Conservation (phyloP, 192 early-diverging fungal genomes). For the Backusella australiensis region DNA sequence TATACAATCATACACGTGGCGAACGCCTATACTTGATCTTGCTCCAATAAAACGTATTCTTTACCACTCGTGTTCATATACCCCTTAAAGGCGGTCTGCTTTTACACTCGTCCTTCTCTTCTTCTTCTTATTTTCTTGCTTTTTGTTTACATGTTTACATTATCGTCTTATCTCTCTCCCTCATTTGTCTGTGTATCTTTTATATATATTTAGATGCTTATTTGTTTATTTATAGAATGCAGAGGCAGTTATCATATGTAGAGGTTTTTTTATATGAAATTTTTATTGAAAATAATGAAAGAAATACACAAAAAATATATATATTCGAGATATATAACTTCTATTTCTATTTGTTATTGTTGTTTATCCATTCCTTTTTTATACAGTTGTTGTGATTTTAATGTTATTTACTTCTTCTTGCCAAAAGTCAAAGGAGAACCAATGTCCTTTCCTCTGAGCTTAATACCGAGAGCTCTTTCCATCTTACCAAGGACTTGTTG, state of each 20-base stretch:
- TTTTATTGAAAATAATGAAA: not conserved
- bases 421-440: slow-evolving; percentile 54
- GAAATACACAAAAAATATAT: not conserved
- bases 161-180: not conserved
- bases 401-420: slow-evolving; percentile 37
- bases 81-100: not conserved
- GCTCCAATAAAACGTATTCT: not conserved
- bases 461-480: slow-evolving; percentile 86
- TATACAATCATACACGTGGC: not conserved
- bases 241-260: not conserved
- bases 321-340: not conserved
- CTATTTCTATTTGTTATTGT: not conserved
- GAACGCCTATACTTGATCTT: not conserved
- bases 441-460: slow-evolving; percentile 79
- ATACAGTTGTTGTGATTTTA: slow-evolving; percentile 9
- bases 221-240: no score
- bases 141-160: not conserved
- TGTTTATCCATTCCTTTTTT: not conserved
- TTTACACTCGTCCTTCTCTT: not conserved
- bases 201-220: not conserved
- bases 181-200: not conserved
- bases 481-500: slow-evolving; percentile 88
- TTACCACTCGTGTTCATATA: not conserved
- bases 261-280: no score
- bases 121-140: not conserved